Base-by-base conservation (phyloP, 441 rosid genomes). In the Omphalea diandra region DNA sequence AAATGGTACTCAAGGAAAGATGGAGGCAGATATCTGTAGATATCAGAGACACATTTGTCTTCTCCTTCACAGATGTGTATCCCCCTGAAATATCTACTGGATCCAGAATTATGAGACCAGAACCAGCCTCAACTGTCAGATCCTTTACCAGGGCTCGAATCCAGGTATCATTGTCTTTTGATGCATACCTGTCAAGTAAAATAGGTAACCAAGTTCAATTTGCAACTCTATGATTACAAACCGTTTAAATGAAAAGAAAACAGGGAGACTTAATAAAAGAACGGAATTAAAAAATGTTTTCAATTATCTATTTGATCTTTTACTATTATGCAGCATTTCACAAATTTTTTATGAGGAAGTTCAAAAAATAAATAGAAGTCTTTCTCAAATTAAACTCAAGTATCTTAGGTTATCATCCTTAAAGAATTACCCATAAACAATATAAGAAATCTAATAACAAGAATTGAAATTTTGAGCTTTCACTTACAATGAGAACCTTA, bases 151-250 rank as follows among this genome's bases (percentile, higher is more conserved):
- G 77, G 56, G 98, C 90, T 32, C 98, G 89, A 63, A 90, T 84
- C 99, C 99, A 96, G 64, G 83, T 88, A 81, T 94, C 99, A 82
- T 89, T 89, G 78, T 85, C 99, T 85, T 91, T 96, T 75, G 98
- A 83, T 52, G 98, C 98, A 83, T 84, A 93, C 98, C 99, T 95
- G 79, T 78, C 69, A 52, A 63, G 66, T 68, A 71, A 63, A n/a
- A 40, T 15, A 57, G 15, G 32, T n/a, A 40, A 15, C 36, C 29
- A 20, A 22, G 32, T 69, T 33, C 0, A 11, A 36, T 26, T 54
- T 22, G 31, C 32, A 69, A n/a, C n/a, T n/a, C n/a, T n/a, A n/a
- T n/a, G n/a, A n/a, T n/a, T n/a, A n/a, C n/a, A n/a, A n/a, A n/a
- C n/a, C n/a, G n/a, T 44, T 44, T 0, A 44, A 44, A 15, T 44